These are phyloP conservation scores for Taphrina deformans DNA, from an alignment of 1,139 yeast genomes.

Conservation along the genomic window DNA sequence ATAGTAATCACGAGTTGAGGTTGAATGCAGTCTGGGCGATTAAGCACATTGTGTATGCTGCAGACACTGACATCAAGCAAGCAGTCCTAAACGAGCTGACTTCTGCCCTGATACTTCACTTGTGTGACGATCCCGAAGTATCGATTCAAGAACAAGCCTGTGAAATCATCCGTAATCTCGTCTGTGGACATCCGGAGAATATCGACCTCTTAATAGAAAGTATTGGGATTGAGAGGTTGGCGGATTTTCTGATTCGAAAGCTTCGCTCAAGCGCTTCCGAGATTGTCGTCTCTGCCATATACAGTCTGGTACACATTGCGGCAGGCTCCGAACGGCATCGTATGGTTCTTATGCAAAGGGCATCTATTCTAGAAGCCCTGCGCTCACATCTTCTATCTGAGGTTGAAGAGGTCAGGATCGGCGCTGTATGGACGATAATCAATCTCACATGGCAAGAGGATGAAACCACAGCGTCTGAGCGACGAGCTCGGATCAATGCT, in stretches of 20 bases:
- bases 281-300: constrained; percentile 53
- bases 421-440: constrained; percentile 61
- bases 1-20: constrained; percentile 47
- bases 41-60: constrained; percentile 57
- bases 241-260: constrained; percentile 5
- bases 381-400: constrained; percentile 46
- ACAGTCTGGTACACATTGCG: constrained; percentile 59
- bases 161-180: constrained; percentile 70
- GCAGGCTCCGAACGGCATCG: constrained; percentile 56
- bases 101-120: constrained; percentile 54
- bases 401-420: constrained; percentile 51
- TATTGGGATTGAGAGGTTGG: neutral
- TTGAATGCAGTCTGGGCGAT: constrained; percentile 59
- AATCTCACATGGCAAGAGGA: constrained; percentile 57
- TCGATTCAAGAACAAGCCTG: constrained; percentile 67
- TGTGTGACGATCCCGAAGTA: constrained; percentile 53
- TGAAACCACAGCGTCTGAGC: constrained; percentile 39
- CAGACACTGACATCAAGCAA: constrained; percentile 45
- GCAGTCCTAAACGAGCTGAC: constrained; percentile 51
- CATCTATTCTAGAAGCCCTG: constrained; percentile 49
- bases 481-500: constrained; percentile 31
- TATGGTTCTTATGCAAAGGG: constrained; percentile 51
- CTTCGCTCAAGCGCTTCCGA: constrained; percentile 46
- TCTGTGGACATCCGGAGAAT: constrained; percentile 64
- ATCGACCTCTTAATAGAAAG: constrained; percentile 4